These are phyloP conservation scores for Tremella yokohamensis DNA, from an alignment of 768 basidiomycete genomes.

Conservation along the genomic window DNA sequence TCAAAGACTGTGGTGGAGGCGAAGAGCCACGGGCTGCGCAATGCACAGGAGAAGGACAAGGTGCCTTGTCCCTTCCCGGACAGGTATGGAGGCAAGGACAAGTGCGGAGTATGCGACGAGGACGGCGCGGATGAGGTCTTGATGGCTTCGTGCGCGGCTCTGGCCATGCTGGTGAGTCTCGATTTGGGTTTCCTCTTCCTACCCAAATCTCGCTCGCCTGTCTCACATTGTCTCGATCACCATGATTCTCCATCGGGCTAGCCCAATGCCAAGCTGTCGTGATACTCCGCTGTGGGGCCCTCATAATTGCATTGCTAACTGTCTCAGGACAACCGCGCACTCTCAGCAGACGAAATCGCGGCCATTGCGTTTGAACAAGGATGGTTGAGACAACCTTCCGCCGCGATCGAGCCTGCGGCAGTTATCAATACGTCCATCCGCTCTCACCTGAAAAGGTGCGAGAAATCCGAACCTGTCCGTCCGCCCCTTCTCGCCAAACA, in stretches of 20 bases:
- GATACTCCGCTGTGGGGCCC: no score
- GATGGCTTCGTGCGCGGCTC: conserved; percentile 38
- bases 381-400: conserved; percentile 42
- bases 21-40: conserved; percentile 38
- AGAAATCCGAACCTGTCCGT: conserved; percentile 22
- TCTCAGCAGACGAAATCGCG: conserved; percentile 41
- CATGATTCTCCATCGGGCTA: no score
- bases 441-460: conserved; percentile 37
- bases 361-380: conserved; percentile 31
- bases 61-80: conserved; percentile 39
- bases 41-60: conserved; percentile 29
- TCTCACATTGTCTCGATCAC: no score
- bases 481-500: conserved; percentile 35
- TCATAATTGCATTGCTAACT: not conserved
- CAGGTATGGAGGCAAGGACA: conserved; percentile 36
- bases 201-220: conserved; percentile 6
- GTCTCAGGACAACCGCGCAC: conserved; percentile 39
- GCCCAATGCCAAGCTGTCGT: no score
- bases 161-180: conserved; percentile 31
- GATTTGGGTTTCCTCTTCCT: not conserved
- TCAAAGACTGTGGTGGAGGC: conserved; percentile 16
- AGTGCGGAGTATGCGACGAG: conserved; percentile 38
- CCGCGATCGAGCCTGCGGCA: conserved; percentile 39
- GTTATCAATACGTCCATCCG: conserved; percentile 39
- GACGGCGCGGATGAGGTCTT: conserved; percentile 42